Base-by-base conservation (phyloP, 2,329 filamentous ascomycete genomes). In the Fusarium nodosum region DNA sequence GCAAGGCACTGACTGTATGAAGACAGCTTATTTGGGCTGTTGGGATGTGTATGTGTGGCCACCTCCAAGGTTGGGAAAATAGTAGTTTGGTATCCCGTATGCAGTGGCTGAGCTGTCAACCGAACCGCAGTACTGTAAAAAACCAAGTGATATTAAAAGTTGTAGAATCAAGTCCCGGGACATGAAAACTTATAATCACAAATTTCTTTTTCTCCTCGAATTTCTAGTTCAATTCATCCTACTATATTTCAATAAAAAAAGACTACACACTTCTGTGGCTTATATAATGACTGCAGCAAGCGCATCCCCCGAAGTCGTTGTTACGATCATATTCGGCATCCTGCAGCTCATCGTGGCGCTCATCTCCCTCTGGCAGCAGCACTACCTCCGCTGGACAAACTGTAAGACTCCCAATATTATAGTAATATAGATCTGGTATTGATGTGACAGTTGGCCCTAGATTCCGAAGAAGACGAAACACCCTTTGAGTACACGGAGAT, bases 261-360 rank as follows among this genome's bases (percentile, higher is more conserved):
- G 2, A 5, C 0, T 15, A 2, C 6, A 10, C 4, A 3, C 4
- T 36, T 44, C 1, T 3, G 13, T 10, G 12, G 4, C 7, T 31
- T 15, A 0, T 2, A n/a, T 0, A 2, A 63, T 63, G 60, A 5
- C 18, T 11, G 48, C 10, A 9, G 0, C 4, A 24, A 26, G 1
- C 1, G 12, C n/a, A 7, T 26, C 60, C 5, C 4, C 42, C 5
- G 58, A 63, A n/a, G 1, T 56, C 0, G 1, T 22, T 1, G 13
- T 63, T 6, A n/a, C 60, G 0, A n/a, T 63, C 1, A 30, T 63
- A 12, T 48, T 63, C 5, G 58, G 60, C 0, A 10, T 63, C 5
- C 26, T 63, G 7, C 58, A 63, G 1, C 31, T 63, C 1, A 18
- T 38, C 0, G 4, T 63, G 2, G 60, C 41, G 1, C 36, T 56